phyloP scores from a whole-genome alignment of 2,329 filamentous ascomycete species.

The Epichloe aotearoae region DNA sequence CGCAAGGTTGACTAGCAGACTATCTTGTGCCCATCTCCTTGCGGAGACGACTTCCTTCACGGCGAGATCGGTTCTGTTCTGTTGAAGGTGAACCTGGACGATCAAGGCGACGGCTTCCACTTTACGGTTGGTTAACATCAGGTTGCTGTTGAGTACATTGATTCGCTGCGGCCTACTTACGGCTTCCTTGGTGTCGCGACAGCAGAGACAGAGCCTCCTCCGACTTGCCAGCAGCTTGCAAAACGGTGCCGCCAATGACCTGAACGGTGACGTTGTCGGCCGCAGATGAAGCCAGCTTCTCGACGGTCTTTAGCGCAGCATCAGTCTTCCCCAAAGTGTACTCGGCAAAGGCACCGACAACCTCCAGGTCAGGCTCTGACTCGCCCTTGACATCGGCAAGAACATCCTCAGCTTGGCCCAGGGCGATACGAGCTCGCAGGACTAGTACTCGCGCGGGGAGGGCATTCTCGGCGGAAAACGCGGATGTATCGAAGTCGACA shows the following conservation, averaged over 20 bases:
- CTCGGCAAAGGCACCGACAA: constrained; percentile 64
- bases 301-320: constrained; percentile 47
- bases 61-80: constrained; percentile 84
- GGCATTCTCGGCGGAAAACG: constrained; percentile 66
- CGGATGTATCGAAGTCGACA: constrained; percentile 69
- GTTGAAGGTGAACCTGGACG: constrained; percentile 80
- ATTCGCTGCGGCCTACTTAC: constrained; percentile 35
- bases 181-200: constrained; percentile 71
- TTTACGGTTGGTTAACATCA: constrained; percentile 20
- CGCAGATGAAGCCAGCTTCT: constrained; percentile 53
- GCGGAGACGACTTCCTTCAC: constrained; percentile 79
- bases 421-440: constrained; percentile 70
- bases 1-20: constrained; percentile 80
- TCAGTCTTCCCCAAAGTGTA: constrained; percentile 46
- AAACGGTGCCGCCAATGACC: constrained; percentile 65
- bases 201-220: constrained; percentile 75
- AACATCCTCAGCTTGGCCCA: constrained; percentile 65
- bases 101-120: constrained; percentile 72
- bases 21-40: constrained; percentile 90
- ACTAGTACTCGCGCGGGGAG: constrained; percentile 65
- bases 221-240: constrained; percentile 67
- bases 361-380: constrained; percentile 59
- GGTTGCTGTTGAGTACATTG: background rate
- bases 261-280: constrained; percentile 71
- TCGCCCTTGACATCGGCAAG: constrained; percentile 52